These are phyloP conservation scores for Peronospora belbahrii DNA, from an alignment of 352 stramenopile species.

Conservation along the genomic window DNA sequence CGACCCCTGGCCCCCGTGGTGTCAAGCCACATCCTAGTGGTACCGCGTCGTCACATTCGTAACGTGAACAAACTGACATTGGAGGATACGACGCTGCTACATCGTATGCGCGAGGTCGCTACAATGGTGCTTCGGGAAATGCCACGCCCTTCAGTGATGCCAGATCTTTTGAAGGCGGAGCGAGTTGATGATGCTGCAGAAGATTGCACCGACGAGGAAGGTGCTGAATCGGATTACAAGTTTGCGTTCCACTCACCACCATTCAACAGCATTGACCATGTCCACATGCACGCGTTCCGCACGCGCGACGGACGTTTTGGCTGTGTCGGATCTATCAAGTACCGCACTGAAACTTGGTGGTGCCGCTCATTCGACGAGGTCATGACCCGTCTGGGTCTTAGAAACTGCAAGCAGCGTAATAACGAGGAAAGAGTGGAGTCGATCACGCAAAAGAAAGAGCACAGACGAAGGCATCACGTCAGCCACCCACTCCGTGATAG, in stretches of 20 bases:
- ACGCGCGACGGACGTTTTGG: slow-evolving; percentile 49
- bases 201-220: slow-evolving; percentile 14
- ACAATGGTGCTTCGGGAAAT: slow-evolving; percentile 40
- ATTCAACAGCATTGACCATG: slow-evolving; percentile 88
- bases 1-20: slow-evolving; percentile 60
- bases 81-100: slow-evolving; percentile 49
- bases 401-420: slow-evolving; percentile 5
- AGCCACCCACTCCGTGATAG: slow-evolving; percentile 10
- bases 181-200: slow-evolving; percentile 7
- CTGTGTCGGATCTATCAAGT: slow-evolving; percentile 73
- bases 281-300: slow-evolving; percentile 85
- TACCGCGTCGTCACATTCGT: slow-evolving; percentile 75
- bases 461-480: slow-evolving; percentile 11
- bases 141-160: slow-evolving; percentile 18
- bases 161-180: slow-evolving; percentile 16
- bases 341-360: slow-evolving; percentile 82
- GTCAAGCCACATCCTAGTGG: slow-evolving; percentile 71
- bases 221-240: slow-evolving; percentile 46
- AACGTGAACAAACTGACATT: slow-evolving; percentile 77
- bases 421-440: slow-evolving; percentile 5
- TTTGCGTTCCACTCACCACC: slow-evolving; percentile 79
- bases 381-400: slow-evolving; percentile 34
- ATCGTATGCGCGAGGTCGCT: slow-evolving; percentile 64
- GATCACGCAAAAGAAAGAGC: slow-evolving; percentile 5
- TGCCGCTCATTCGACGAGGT: slow-evolving; percentile 76